Percentiles rank a stretch among this genome's conserved stretches.
Conservation (phyloP, 164 flowering plant species). For the Vitis amurensis region DNA sequence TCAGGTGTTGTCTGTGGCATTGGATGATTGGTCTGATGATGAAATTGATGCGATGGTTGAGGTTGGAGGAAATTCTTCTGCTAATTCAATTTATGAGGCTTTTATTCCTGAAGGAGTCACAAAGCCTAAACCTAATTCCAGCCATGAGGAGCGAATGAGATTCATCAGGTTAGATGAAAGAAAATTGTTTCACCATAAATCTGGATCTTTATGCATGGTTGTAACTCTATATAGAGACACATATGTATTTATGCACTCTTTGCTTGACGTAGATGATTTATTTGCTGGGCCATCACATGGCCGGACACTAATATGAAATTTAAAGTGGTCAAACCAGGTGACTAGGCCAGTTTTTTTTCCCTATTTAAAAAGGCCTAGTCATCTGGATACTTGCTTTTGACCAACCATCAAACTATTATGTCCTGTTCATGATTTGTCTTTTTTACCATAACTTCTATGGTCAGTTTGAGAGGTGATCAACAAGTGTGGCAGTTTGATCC, state of each 20-base stretch:
- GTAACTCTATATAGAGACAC: not conserved
- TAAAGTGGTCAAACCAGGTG: not conserved
- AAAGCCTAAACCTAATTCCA: conserved; percentile 76
- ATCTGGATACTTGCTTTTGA: not conserved
- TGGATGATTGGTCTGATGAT: conserved; percentile 96
- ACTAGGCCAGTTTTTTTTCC: no score
- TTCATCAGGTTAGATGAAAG: conserved; percentile 73
- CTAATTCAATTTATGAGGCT: conserved; percentile 94
- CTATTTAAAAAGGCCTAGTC: not conserved
- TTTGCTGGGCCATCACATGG: not conserved
- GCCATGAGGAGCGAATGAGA: conserved; percentile 62
- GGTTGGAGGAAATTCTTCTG: conserved; percentile 94
- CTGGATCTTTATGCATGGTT: not conserved
- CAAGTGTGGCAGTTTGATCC: not conserved
- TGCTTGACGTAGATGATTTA: no score
- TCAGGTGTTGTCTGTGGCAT: conserved; percentile 94
- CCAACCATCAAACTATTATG: not conserved
- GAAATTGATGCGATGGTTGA: conserved; percentile 90
- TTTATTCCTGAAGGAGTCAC: conserved; percentile 69
- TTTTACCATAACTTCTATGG: not conserved
- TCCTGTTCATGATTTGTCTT: not conserved
- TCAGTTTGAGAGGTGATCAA: not conserved
- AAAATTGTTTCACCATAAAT: not conserved
- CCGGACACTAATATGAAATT: not conserved
- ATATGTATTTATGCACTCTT: not conserved